Base-by-base conservation (phyloP, 2,329 filamentous ascomycete genomes). In the Sclerotinia nivalis region DNA sequence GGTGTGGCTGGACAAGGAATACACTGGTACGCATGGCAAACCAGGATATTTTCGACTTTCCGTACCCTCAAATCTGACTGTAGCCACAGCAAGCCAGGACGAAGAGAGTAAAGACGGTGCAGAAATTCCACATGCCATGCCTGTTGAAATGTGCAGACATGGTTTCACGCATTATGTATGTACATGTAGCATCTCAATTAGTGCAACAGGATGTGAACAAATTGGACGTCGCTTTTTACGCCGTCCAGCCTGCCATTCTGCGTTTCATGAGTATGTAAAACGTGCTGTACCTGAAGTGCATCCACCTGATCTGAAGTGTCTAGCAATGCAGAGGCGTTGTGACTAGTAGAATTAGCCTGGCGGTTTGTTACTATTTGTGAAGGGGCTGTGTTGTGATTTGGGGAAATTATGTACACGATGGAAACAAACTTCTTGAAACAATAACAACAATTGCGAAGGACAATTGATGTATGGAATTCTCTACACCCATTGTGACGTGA, bases 211-310 rank as follows among this genome's bases (percentile, higher is more conserved):
- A 18, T 34, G 37, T 47, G 9, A 66, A 37, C 25, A 66, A 58
- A 45, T 34, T 12, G 25, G 40, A 47, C 43, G 20, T 34, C 37
- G 40, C n/a, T 62, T 25, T 31, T n/a, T 64, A 55, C 49, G 67
- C 49, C 58, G 58, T 40, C 45, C 40, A 55, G 49, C 25, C 25
- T 37, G 13, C 22, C 22, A 40, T 25, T 50, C 22, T 64, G 22
- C 60, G 67, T 69, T 69, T 69, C 59, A 49, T 55, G 25, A 64
- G 34, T 64, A 47, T 69, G 66, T 55, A 69, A 55, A 69, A 69
- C 67, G 49, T 69, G 67, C 67, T 50, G 60, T 64, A 64, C 31
- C 47, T 64, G 60, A 62, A 40, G 60, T 47, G 45, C 62, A 64
- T 8, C 28, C 52, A 65, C 59, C 49, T 69, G 58, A 55, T 55